phyloP scores from a whole-genome alignment of 768 basidiomycete species.

The Boletus patriciae region DNA sequence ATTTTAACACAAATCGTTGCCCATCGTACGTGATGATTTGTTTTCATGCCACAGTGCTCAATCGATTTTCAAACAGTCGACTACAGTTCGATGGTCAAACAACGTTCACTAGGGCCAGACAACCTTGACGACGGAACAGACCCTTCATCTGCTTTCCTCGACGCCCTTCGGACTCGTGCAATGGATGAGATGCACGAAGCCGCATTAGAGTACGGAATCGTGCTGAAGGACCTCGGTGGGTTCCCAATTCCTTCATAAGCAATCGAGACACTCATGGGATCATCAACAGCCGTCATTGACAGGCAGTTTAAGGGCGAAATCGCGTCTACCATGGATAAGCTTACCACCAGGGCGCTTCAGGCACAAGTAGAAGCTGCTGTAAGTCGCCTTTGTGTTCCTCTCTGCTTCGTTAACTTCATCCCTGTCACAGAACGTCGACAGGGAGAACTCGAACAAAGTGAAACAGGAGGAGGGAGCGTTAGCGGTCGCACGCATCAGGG shows the following conservation, averaged over 20 bases:
- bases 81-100: conserved; percentile 69
- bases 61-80: conserved; percentile 38
- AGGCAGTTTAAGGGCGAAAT: conserved; percentile 89
- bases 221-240: conserved; percentile 75
- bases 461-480: conserved; percentile 83
- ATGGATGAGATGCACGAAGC: conserved; percentile 86
- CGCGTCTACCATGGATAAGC: conserved; percentile 80
- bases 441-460: conserved; percentile 85
- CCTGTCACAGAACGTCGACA: conserved; percentile 65
- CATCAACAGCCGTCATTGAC: conserved; percentile 72
- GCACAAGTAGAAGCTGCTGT: conserved; percentile 87
- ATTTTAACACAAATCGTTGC: conserved; percentile 86
- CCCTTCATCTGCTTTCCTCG: conserved; percentile 73
- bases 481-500: conserved; percentile 74
- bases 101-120: conserved; percentile 75
- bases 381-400: conserved; percentile 24
- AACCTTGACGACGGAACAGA: conserved; percentile 70
- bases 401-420: background rate
- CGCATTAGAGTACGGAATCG: conserved; percentile 80
- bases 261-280: conserved; percentile 1
- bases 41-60: background rate
- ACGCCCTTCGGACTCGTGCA: conserved; percentile 76
- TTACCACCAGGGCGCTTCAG: conserved; percentile 80
- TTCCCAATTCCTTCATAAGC: background rate
- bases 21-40: conserved; percentile 51